Base-by-base conservation (phyloP, 2,329 filamentous ascomycete species). In the Onygenales sp. region DNA sequence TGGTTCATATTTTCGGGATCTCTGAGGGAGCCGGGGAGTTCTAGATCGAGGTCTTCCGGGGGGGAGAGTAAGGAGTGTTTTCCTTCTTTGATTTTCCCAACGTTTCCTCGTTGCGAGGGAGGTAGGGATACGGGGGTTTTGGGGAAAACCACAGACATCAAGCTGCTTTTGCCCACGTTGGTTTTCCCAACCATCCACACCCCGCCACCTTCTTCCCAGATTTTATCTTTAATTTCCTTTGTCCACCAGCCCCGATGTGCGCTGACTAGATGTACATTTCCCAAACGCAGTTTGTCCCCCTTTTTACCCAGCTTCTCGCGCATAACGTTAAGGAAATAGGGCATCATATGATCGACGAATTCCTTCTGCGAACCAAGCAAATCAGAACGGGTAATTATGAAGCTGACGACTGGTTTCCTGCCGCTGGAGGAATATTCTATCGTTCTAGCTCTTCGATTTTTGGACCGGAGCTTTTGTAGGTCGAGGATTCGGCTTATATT, bases 171-270 rank as follows among this genome's bases (percentile, higher is more conserved):
- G 27, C 93, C 94, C 2, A 97, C 94, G 65, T 98, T 98, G 58
- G 90, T 89, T 69, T 95, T 97, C n/a, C 93, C 93, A 2, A 98
- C 87, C 77, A 98, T 85, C 92, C 93, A 98, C 13, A 87, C 85
- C 13, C 85, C 93, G 4, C 92, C 92, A 3, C 89, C 90, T 48
- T 88, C 81, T 43, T 83, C 73, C 79, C 84, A 91, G 46, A 98
- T 90, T 47, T 91, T 85, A 60, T 95, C 85, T 68, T 89, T 95
- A 53, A 98, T 73, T 49, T 86, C 77, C 59, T 81, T 86, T 0
- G 91, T 95, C 89, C 92, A 96, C 93, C 94, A 98, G 8, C 81
- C 80, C 55, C 88, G 78, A 64, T 87, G 87, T 8, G 92, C 83
- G 63, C 91, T 96, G 43, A 98, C 90, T 65, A 89, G 89, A 58